Percentiles rank a stretch among this genome's conserved stretches.
Evolutionary conservation across 805 yeast species (phyloP).

Genomic region (Ogataea polymorpha): DNA sequence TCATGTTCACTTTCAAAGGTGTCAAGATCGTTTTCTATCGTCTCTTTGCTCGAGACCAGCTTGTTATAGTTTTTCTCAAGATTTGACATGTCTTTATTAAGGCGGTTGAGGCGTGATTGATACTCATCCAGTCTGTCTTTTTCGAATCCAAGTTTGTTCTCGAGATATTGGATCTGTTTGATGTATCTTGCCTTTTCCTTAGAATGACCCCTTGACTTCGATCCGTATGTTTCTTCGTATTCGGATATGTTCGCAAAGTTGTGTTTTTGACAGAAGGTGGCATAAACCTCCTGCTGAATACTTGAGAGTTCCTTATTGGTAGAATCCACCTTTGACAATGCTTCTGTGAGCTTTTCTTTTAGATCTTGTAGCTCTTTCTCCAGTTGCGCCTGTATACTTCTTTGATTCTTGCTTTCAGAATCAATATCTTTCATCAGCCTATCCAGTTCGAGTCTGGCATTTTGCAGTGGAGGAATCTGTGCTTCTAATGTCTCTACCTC

Average conservation of each 20-base stretch:
- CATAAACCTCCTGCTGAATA: constrained; percentile 46
- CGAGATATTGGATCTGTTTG: constrained; percentile 57
- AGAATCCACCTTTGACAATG: constrained; percentile 29
- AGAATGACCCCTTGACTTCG: constrained; percentile 49
- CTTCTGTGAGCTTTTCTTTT: constrained; percentile 26
- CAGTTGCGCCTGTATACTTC: constrained; percentile 20
- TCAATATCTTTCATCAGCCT: constrained; percentile 32
- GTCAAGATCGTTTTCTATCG: constrained; percentile 34
- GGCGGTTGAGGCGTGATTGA: constrained; percentile 39
- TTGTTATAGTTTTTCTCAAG: constrained; percentile 35
- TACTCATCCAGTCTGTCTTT: constrained; percentile 55
- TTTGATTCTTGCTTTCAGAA: constrained; percentile 51
- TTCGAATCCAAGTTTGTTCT: constrained; percentile 65
- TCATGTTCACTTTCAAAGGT: constrained; percentile 41
- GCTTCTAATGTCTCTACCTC: constrained; percentile 49
- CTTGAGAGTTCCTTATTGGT: constrained; percentile 16
- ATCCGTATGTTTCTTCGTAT: constrained; percentile 69
- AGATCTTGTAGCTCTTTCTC: constrained; percentile 18
- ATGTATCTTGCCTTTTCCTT: constrained; percentile 60
- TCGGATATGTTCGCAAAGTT: constrained; percentile 57
- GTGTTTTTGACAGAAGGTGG: constrained; percentile 51
- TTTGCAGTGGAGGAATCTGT: constrained; percentile 29
- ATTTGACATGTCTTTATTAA: constrained; percentile 38
- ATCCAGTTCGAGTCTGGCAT: constrained; percentile 23
- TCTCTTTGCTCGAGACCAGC: constrained; percentile 33